phyloP scores from a whole-genome alignment of 1,284 basidiomycete genomes.

The Apiotrichum veenhuisii region DNA sequence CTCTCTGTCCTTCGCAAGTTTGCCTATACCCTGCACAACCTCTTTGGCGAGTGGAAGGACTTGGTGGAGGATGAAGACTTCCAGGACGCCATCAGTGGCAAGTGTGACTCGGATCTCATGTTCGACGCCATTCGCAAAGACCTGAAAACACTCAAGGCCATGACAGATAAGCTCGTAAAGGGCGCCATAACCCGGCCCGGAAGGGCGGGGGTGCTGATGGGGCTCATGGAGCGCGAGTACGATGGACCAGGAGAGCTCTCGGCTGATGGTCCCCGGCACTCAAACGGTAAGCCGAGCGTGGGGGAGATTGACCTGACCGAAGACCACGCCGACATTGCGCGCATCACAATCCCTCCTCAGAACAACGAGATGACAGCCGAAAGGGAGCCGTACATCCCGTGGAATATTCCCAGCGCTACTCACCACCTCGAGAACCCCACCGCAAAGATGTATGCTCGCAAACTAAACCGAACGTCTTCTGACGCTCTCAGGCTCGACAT shows the following conservation, averaged over 20 bases:
- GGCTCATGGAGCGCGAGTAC: slow-evolving; percentile 39
- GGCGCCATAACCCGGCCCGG: background rate
- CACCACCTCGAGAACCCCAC: slow-evolving; percentile 49
- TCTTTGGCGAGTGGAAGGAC: slow-evolving; percentile 54
- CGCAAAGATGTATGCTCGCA: slow-evolving; percentile 2
- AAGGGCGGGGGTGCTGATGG: background rate
- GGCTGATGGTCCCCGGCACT: slow-evolving; percentile 53
- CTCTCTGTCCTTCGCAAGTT: no score
- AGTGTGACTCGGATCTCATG: slow-evolving; percentile 42
- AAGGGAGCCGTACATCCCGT: slow-evolving; percentile 57
- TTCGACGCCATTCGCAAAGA: slow-evolving; percentile 1
- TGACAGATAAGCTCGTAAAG: background rate
- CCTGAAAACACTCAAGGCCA: background rate
- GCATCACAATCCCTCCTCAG: slow-evolving; percentile 63
- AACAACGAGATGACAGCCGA: slow-evolving; percentile 57
- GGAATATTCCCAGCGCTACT: slow-evolving; percentile 58
- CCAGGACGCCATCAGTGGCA: slow-evolving; percentile 13
- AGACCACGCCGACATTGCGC: slow-evolving; percentile 57
- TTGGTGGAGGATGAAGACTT: slow-evolving; percentile 36
- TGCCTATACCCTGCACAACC: slow-evolving; percentile 53
- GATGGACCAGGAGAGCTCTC: slow-evolving; percentile 59
- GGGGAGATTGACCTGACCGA: background rate
- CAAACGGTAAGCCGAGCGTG: slow-evolving; percentile 6
- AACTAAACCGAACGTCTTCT: slow-evolving; percentile 29
- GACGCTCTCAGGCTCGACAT: slow-evolving; percentile 55